These are phyloP conservation scores for Colletotrichum falcatum DNA, from an alignment of 2,329 filamentous ascomycete species.

Conservation along the genomic window DNA sequence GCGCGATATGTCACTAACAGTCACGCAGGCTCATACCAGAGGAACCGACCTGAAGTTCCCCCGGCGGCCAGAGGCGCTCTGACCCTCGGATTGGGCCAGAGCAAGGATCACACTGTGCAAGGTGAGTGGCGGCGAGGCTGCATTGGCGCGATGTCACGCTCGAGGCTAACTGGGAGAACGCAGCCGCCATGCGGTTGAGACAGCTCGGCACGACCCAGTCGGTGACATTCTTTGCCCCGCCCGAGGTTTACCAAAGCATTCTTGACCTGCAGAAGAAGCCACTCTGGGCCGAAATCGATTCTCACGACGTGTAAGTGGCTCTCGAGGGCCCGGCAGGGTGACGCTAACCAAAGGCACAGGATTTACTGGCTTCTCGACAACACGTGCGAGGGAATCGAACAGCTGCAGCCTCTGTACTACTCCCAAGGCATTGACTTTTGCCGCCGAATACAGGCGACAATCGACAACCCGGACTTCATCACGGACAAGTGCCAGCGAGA, in stretches of 20 bases:
- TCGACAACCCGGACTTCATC: conserved; percentile 57
- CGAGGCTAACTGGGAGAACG: neutral
- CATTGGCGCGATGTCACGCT: neutral
- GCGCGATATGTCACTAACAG: neutral
- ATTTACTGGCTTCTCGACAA: conserved; percentile 71
- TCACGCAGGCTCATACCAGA: conserved; percentile 63
- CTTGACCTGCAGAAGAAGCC: conserved; percentile 56
- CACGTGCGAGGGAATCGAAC: conserved; percentile 70
- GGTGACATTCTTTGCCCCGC: conserved; percentile 66
- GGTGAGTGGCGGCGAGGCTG: conserved; percentile 50
- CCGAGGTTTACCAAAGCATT: conserved; percentile 73
- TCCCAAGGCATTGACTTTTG: conserved; percentile 73
- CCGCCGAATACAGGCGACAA: conserved; percentile 62
- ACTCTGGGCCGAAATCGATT: conserved; percentile 50
- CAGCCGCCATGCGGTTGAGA: conserved; percentile 74
- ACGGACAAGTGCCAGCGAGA: conserved; percentile 48
- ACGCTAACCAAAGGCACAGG: conserved; percentile 7
- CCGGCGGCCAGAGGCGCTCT: conserved; percentile 60
- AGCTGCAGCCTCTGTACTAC: conserved; percentile 68
- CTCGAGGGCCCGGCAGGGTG: too few species aligned
- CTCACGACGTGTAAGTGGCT: conserved; percentile 57
- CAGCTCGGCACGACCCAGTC: conserved; percentile 68
- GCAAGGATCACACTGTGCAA: conserved; percentile 72
- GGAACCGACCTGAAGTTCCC: conserved; percentile 71
- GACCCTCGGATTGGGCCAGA: conserved; percentile 67